Percentiles rank a stretch among this genome's conserved stretches.
phyloP scores from a whole-genome alignment of 371 early-diverging fungal species.

The Capillidium rhysosporum region DNA sequence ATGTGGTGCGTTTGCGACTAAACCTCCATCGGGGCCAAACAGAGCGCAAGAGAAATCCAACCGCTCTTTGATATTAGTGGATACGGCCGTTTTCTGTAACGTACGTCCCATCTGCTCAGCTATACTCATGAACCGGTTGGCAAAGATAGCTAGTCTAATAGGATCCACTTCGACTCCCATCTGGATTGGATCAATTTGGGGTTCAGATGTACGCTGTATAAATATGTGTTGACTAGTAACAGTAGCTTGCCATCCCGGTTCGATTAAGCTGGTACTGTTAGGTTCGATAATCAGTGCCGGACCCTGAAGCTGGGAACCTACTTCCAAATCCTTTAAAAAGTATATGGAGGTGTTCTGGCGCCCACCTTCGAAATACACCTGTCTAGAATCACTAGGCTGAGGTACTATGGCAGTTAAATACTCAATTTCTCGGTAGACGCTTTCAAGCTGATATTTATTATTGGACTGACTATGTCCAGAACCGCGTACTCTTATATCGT shows the following conservation, averaged over 20 bases:
- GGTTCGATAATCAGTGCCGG: slow-evolving; percentile 79
- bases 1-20: slow-evolving; percentile 85
- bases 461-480: slow-evolving; percentile 32
- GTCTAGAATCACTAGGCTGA: not conserved
- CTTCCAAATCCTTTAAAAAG: slow-evolving; percentile 27
- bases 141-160: slow-evolving; percentile 76
- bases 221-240: slow-evolving; percentile 63
- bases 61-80: slow-evolving; percentile 94
- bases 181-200: not conserved
- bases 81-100: slow-evolving; percentile 81
- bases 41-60: slow-evolving; percentile 91
- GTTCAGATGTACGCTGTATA: slow-evolving; percentile 18
- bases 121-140: slow-evolving; percentile 92
- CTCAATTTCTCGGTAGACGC: slow-evolving; percentile 6
- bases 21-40: slow-evolving; percentile 81
- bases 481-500: slow-evolving; percentile 82
- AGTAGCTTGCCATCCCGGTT: slow-evolving; percentile 51
- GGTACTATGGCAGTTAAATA: not conserved
- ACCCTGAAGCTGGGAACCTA: slow-evolving; percentile 50
- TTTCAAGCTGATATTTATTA: not conserved
- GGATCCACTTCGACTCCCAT: slow-evolving; percentile 27
- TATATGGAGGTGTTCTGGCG: slow-evolving; percentile 53
- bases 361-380: slow-evolving; percentile 72
- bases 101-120: slow-evolving; percentile 96
- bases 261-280: slow-evolving; percentile 72